These are phyloP conservation scores for Rhizophagus clarus DNA, from an alignment of 192 early-diverging fungal genomes.

Conservation along the genomic window DNA sequence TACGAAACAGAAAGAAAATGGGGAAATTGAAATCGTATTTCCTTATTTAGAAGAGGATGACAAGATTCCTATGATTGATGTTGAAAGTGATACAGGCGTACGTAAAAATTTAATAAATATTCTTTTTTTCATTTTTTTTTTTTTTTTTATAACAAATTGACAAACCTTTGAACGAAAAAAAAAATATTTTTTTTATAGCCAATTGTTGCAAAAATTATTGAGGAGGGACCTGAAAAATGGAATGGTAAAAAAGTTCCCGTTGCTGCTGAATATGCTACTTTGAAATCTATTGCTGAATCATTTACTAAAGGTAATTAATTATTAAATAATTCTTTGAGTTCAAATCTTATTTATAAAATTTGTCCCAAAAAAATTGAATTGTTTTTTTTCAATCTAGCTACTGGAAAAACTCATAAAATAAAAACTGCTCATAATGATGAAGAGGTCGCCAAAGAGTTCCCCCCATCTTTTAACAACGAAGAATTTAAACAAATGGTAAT, in stretches of 20 bases:
- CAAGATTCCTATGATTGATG: not conserved
- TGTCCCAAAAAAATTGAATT: not conserved
- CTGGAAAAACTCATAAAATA: no score
- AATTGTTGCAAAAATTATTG: conserved; percentile 18
- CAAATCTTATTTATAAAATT: not conserved
- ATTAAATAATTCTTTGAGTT: no score
- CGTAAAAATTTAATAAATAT: not conserved
- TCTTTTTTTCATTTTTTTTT: no score
- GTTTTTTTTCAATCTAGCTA: no score
- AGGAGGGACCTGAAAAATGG: conserved; percentile 9
- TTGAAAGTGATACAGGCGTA: not conserved
- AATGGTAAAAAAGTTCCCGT: conserved; percentile 13
- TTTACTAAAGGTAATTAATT: conserved; percentile 12
- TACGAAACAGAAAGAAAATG: not conserved
- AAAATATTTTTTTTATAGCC: not conserved
- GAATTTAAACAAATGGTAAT: no score
- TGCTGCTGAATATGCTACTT: not conserved
- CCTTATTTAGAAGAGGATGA: not conserved
- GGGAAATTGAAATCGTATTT: not conserved
- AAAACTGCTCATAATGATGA: no score
- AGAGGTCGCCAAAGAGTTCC: no score
- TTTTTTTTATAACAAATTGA: not conserved
- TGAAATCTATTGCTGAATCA: not conserved
- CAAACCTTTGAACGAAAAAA: no score
- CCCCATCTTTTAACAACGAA: no score